phyloP scores from a whole-genome alignment of 2,329 filamentous ascomycete species.

The Myriosclerotinia curreyana region DNA sequence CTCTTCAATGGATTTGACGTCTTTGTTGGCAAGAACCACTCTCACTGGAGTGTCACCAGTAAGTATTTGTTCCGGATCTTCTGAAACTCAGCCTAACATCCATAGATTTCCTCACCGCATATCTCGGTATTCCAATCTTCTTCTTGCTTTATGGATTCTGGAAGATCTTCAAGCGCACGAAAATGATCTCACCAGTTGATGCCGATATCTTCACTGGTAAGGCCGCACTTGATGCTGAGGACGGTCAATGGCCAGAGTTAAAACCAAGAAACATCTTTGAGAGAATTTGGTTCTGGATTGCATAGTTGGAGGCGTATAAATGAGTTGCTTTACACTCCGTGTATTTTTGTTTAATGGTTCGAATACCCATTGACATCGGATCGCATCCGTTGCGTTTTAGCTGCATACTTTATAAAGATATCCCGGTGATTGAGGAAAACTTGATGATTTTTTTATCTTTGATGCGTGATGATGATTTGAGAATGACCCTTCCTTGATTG shows the following conservation, averaged over 20 bases:
- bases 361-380: neutral
- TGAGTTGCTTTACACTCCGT: neutral
- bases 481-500: neutral
- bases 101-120: conserved; percentile 70
- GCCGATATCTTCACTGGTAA: conserved; percentile 47
- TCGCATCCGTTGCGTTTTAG: neutral
- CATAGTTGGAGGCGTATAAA: conserved; percentile 33
- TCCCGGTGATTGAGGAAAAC: conserved; percentile 8
- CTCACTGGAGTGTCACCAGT: conserved; percentile 61
- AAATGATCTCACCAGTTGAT: conserved; percentile 40
- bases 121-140: conserved; percentile 71
- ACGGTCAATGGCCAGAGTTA: conserved; percentile 43
- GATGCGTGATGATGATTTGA: neutral
- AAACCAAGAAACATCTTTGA: conserved; percentile 44
- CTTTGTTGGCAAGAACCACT: conserved; percentile 58
- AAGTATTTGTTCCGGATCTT: conserved; percentile 20
- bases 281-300: conserved; percentile 48
- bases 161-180: conserved; percentile 67
- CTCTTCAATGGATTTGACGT: conserved; percentile 75
- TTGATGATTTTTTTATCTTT: neutral
- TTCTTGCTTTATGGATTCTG: conserved; percentile 66
- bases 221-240: conserved; percentile 46
- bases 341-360: conserved; percentile 16
- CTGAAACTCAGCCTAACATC: conserved; percentile 51
- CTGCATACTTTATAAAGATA: conserved; percentile 9